Evolutionary conservation across 805 yeast species (phyloP).

Genomic region (Torulaspora microellipsoides): DNA sequence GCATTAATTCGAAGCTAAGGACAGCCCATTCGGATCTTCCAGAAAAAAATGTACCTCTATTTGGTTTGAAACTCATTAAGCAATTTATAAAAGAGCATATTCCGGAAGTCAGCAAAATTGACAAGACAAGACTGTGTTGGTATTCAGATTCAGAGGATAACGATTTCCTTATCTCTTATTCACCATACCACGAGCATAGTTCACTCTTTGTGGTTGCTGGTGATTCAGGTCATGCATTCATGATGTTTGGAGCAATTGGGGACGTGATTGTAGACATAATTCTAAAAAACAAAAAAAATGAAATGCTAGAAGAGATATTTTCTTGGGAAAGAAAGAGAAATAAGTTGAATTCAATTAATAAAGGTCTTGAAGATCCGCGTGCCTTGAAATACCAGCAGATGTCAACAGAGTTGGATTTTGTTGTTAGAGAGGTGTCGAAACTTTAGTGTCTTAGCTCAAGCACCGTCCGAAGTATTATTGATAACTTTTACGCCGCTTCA

Average conservation of each 20-base stretch:
- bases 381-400: slow-evolving; percentile 22
- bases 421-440: slow-evolving; percentile 4
- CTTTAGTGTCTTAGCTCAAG: slow-evolving; percentile 1
- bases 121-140: slow-evolving; percentile 33
- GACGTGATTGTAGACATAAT: slow-evolving; percentile 21
- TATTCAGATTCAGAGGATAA: slow-evolving; percentile 36
- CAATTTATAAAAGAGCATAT: slow-evolving; percentile 23
- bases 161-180: slow-evolving; percentile 35
- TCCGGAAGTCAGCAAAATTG: slow-evolving; percentile 27
- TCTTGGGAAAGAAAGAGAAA: slow-evolving; percentile 30
- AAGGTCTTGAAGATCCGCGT: slow-evolving; percentile 27
- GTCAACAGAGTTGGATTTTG: slow-evolving; percentile 28
- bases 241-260: slow-evolving; percentile 37
- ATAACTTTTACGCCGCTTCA: too few species aligned
- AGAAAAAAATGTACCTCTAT: slow-evolving; percentile 30
- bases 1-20: slow-evolving; percentile 23
- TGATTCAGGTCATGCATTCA: slow-evolving; percentile 40
- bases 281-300: slow-evolving; percentile 11
- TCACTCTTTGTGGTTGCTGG: slow-evolving; percentile 37
- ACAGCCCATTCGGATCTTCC: slow-evolving; percentile 23
- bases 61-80: slow-evolving; percentile 27
- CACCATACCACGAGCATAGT: slow-evolving; percentile 29
- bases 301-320: slow-evolving; percentile 18
- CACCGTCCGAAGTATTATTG: neutral
- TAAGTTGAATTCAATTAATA: slow-evolving; percentile 22